Evolutionary conservation across 306 rosid genomes (phyloP).

Genomic region (Gastrolobium villosum): DNA sequence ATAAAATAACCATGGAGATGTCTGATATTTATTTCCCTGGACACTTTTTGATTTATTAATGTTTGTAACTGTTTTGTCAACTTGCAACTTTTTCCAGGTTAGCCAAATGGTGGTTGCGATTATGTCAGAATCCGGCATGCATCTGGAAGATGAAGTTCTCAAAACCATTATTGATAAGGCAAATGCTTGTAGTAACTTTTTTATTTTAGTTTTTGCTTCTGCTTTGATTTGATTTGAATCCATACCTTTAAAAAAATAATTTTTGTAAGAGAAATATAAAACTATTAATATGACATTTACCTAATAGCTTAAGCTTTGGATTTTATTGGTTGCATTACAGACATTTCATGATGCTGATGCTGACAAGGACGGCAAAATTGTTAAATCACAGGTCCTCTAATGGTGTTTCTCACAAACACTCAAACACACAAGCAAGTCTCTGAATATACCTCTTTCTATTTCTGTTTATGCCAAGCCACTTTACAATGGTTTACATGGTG

Average conservation of each 20-base stretch:
- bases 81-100: conserved; percentile 56
- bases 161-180: conserved; percentile 68
- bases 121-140: conserved; percentile 59
- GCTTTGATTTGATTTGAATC: too few relatives aligned
- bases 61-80: conserved; percentile 9
- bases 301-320: too few relatives aligned
- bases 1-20: conserved; percentile 9
- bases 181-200: conserved; percentile 22
- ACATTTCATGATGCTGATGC: conserved; percentile 74
- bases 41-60: not conserved
- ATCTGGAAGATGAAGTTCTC: conserved; percentile 62
- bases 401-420: too few relatives aligned
- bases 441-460: too few relatives aligned
- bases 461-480: too few relatives aligned
- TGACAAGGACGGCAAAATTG: conserved; percentile 73
- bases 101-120: conserved; percentile 75
- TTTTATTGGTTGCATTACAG: conserved; percentile 31
- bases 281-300: too few relatives aligned
- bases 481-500: too few relatives aligned
- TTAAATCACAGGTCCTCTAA: too few relatives aligned
- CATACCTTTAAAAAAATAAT: not conserved
- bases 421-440: too few relatives aligned
- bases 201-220: not conserved
- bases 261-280: too few relatives aligned
- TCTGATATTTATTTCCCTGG: not conserved